Evolutionary conservation across 1,139 yeast species (phyloP).

Genomic region (Debaryomyces fabryi): DNA sequence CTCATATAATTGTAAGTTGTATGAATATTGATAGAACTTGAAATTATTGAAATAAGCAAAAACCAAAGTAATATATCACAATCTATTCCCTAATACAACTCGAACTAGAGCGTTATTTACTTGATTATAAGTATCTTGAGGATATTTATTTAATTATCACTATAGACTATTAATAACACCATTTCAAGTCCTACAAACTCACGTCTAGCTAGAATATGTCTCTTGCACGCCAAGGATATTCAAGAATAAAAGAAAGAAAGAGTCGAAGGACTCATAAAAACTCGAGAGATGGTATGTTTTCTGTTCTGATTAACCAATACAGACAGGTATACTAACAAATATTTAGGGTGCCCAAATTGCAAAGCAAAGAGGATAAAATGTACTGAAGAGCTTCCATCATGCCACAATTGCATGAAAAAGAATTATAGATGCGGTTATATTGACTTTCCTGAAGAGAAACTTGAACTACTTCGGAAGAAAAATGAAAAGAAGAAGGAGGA

Average conservation of each 20-base stretch:
- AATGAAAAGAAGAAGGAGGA: slow-evolving; percentile 27
- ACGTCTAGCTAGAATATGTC: background rate
- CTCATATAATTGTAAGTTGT: background rate
- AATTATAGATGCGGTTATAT: slow-evolving; percentile 46
- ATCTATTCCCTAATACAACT: background rate
- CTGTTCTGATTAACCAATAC: background rate
- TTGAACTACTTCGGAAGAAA: slow-evolving; percentile 37
- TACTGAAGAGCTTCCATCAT: slow-evolving; percentile 46
- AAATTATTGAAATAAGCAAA: background rate
- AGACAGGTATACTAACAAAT: slow-evolving; percentile 10
- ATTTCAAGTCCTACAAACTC: background rate
- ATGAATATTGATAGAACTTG: background rate
- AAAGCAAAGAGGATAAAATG: slow-evolving; percentile 48
- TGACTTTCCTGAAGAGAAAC: slow-evolving; percentile 42
- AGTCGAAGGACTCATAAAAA: slow-evolving; percentile 50
- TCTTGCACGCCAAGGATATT: background rate
- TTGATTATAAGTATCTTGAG: background rate
- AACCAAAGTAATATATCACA: background rate
- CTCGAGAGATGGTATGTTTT: slow-evolving; percentile 42
- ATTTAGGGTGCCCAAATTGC: slow-evolving; percentile 45
- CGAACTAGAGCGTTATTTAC: background rate
- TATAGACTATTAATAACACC: background rate
- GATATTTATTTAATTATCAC: background rate
- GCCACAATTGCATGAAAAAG: slow-evolving; percentile 43
- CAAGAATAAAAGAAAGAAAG: slow-evolving; percentile 29